Percentiles rank a stretch among this genome's conserved stretches.
These are phyloP conservation scores for Talaromyces funiculosus DNA, from an alignment of 2,329 filamentous ascomycete species.

Conservation along the genomic window DNA sequence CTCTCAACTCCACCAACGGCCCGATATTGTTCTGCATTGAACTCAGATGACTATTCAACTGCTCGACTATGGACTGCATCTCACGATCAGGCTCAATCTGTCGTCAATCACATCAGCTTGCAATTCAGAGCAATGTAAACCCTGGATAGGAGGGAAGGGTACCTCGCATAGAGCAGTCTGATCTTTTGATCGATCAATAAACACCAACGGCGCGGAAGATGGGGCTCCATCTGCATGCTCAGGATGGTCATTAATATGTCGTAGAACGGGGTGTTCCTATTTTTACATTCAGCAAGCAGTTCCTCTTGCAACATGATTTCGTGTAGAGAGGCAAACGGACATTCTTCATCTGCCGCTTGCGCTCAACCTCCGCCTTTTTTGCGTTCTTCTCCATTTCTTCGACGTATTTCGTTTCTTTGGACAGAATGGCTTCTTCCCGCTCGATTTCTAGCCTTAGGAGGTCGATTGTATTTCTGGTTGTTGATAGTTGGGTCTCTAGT, in stretches of 20 bases:
- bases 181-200: conserved; percentile 22
- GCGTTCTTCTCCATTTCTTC: conserved; percentile 41
- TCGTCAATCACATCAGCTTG: background rate
- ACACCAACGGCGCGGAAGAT: conserved; percentile 23
- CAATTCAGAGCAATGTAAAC: background rate
- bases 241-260: conserved; percentile 25
- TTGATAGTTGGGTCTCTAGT: conserved; percentile 37
- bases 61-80: conserved; percentile 31
- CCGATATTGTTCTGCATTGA: conserved; percentile 41
- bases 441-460: conserved; percentile 39
- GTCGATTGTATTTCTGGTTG: conserved; percentile 34
- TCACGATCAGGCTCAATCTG: conserved; percentile 37
- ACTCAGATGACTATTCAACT: conserved; percentile 39
- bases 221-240: conserved; percentile 16
- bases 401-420: conserved; percentile 35
- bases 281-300: background rate
- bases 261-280: conserved; percentile 38
- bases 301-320: too few species aligned
- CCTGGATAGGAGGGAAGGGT: conserved; percentile 10
- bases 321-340: conserved; percentile 19
- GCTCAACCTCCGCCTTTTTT: conserved; percentile 34
- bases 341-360: conserved; percentile 38
- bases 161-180: conserved; percentile 31
- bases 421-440: conserved; percentile 39
- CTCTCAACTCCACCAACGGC: conserved; percentile 32